Percentiles rank a stretch among this genome's conserved stretches.
These are phyloP conservation scores for Candida boleticola DNA, from an alignment of 805 yeast species.

Conservation along the genomic window DNA sequence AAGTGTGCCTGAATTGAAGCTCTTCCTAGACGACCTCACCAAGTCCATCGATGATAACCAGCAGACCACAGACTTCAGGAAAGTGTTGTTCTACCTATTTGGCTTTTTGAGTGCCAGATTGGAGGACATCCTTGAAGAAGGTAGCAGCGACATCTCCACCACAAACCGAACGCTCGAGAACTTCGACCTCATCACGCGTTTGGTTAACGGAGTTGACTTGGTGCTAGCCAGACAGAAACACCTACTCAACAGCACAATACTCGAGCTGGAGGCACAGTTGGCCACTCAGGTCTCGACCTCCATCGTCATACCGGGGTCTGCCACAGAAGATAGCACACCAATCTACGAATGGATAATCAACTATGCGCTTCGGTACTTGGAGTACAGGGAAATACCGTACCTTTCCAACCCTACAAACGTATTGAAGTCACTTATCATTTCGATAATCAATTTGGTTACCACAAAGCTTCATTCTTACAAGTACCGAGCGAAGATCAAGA, in stretches of 20 bases:
- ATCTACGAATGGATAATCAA: conserved; percentile 31
- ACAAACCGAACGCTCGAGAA: conserved; percentile 1
- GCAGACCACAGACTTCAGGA: conserved; percentile 30
- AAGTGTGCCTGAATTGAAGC: conserved; percentile 21
- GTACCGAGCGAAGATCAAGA: conserved; percentile 15
- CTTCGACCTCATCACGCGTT: conserved; percentile 15
- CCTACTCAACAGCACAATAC: conserved; percentile 17
- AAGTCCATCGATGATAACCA: conserved; percentile 25
- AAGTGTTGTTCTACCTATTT: conserved; percentile 30
- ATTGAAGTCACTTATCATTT: conserved; percentile 33
- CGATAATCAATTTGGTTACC: conserved; percentile 28
- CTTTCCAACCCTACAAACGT: conserved; percentile 7
- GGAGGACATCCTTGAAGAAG: conserved; percentile 1
- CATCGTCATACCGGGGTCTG: background rate
- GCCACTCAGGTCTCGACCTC: conserved; percentile 3
- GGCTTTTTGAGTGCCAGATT: conserved; percentile 29
- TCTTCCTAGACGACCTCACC: conserved; percentile 35
- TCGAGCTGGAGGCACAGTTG: conserved; percentile 9
- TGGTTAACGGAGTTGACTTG: conserved; percentile 30
- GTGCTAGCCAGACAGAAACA: conserved; percentile 31
- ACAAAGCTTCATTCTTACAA: conserved; percentile 26
- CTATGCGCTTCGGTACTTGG: conserved; percentile 19
- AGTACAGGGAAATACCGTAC: background rate
- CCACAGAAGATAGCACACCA: conserved; percentile 1
- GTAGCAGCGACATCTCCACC: too few relatives aligned